Evolutionary conservation across 371 early-diverging fungal species (phyloP).

Genomic region (Zychaea mexicana): DNA sequence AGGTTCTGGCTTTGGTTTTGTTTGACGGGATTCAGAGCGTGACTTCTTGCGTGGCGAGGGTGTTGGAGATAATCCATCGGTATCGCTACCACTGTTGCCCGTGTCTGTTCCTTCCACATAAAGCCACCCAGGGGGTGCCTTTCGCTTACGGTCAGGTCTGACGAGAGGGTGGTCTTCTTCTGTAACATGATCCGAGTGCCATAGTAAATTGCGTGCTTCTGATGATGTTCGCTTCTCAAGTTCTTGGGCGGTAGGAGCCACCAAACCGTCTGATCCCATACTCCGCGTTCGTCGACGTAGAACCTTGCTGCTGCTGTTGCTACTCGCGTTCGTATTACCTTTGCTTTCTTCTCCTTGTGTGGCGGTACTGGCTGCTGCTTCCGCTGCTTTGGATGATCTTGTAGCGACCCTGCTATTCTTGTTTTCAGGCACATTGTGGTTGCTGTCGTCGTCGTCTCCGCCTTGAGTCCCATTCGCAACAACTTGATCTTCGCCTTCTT

Average conservation of each 20-base stretch:
- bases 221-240: slow-evolving; percentile 14
- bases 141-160: slow-evolving; percentile 19
- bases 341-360: slow-evolving; percentile 6
- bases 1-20: not conserved
- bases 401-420: too few species aligned
- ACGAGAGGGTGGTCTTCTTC: not conserved
- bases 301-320: too few species aligned
- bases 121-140: slow-evolving; percentile 26
- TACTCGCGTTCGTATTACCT: not conserved
- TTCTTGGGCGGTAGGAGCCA: slow-evolving; percentile 21
- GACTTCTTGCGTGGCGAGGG: not conserved
- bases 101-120: slow-evolving; percentile 17
- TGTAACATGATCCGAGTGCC: slow-evolving; percentile 13
- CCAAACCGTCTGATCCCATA: slow-evolving; percentile 21
- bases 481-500: not conserved
- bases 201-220: slow-evolving; percentile 23
- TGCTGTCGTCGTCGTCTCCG: too few species aligned
- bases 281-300: slow-evolving; percentile 25
- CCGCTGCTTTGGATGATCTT: too few species aligned
- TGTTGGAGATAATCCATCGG: not conserved
- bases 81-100: not conserved
- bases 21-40: not conserved
- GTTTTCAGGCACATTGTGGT: too few species aligned
- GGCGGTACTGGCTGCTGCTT: too few species aligned
- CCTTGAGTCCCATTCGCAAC: too few species aligned